Percentiles rank a stretch among this genome's conserved stretches.
These are phyloP conservation scores for Sphagnum contortum DNA, from an alignment of 225 moss, liverwort and hornwort species.

Conservation along the genomic window DNA sequence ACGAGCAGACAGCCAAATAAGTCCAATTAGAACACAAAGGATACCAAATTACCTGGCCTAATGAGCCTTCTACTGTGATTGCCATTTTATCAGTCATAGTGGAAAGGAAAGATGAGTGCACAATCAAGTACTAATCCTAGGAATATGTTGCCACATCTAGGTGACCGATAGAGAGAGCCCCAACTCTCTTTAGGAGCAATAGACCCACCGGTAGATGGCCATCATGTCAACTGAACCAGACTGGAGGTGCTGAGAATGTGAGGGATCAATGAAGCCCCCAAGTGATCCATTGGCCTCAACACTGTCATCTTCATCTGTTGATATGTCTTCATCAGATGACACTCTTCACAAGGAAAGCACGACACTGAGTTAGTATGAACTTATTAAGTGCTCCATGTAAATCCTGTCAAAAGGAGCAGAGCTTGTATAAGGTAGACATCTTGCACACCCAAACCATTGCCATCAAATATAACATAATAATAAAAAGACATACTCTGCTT, in stretches of 20 bases:
- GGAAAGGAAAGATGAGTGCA: background rate
- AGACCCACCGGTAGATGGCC: conserved; percentile 49
- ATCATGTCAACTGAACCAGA: conserved; percentile 56
- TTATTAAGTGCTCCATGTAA: too few species aligned
- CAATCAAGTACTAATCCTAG: background rate
- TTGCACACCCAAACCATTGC: background rate
- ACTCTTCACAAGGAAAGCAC: conserved; percentile 32
- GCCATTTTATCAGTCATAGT: background rate
- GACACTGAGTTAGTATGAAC: background rate
- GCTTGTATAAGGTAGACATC: background rate
- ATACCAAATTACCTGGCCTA: background rate
- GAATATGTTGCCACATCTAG: background rate
- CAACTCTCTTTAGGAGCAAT: background rate
- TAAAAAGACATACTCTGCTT: conserved; percentile 67
- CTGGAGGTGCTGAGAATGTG: conserved; percentile 39
- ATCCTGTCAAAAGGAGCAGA: background rate
- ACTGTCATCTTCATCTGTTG: conserved; percentile 44
- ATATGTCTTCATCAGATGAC: conserved; percentile 60
- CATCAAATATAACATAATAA: background rate
- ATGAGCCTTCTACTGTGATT: background rate
- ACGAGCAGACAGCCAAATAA: background rate
- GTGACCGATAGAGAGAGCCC: too few species aligned
- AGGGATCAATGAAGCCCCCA: conserved; percentile 65
- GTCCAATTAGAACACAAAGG: background rate
- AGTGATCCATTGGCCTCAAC: conserved; percentile 39